Percentiles rank a stretch among this genome's conserved stretches.
These are phyloP conservation scores for Saccharomycopsis sp. DNA, from an alignment of 805 yeast species.

Conservation along the genomic window DNA sequence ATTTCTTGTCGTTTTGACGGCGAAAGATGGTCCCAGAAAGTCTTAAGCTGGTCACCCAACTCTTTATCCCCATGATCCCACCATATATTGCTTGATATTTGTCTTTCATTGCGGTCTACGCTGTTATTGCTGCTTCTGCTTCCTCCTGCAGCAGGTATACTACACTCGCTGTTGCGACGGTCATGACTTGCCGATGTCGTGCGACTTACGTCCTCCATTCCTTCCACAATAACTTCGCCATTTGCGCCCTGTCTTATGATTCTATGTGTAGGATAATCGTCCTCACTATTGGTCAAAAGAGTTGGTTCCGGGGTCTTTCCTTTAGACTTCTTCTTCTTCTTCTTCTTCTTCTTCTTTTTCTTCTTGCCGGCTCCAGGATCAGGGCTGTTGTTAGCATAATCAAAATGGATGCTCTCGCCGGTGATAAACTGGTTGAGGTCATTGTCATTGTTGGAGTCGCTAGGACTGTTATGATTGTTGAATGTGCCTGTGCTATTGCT, in stretches of 20 bases:
- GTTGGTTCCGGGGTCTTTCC: constrained; percentile 3
- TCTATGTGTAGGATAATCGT: constrained; percentile 17
- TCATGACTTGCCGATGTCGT: neutral
- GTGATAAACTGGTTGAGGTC: constrained; percentile 20
- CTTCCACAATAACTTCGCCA: constrained; percentile 20
- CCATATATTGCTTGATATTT: constrained; percentile 2
- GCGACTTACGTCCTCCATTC: constrained; percentile 3
- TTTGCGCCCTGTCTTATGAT: constrained; percentile 15
- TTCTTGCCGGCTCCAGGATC: constrained; percentile 20
- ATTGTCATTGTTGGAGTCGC: constrained; percentile 8
- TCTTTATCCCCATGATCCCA: neutral
- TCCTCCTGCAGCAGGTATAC: too few species aligned
- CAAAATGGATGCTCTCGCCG: constrained; percentile 25
- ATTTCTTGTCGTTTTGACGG: neutral
- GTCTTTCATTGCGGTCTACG: neutral
- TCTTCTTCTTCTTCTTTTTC: constrained; percentile 28
- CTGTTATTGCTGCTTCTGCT: neutral
- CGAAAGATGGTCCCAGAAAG: neutral
- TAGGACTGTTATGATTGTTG: too few species aligned
- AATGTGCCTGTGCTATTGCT: too few species aligned
- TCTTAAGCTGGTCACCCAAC: neutral
- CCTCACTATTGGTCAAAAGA: neutral
- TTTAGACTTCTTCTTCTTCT: constrained; percentile 6
- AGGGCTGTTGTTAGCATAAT: constrained; percentile 15
- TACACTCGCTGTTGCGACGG: neutral